A percentile compares a stretch with the other conserved stretches of the same genome.
phyloP scores from a whole-genome alignment of 2,329 filamentous ascomycete species.

The Trichoderma citrinoviride region DNA sequence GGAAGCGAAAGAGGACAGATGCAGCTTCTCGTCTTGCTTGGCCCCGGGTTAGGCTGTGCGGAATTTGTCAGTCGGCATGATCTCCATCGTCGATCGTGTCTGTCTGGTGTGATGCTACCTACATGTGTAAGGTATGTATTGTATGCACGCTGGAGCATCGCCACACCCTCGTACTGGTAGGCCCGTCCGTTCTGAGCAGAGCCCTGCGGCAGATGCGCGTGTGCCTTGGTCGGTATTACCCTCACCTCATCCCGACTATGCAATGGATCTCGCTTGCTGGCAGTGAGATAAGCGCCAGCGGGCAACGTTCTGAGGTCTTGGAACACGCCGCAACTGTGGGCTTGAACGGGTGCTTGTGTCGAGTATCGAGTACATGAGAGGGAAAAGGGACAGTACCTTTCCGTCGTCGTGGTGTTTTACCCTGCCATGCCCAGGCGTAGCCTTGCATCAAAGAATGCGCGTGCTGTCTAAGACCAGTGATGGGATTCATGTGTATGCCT shows the following conservation, averaged over 20 bases:
- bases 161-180: slow-evolving; percentile 1
- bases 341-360: not conserved
- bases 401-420: not conserved
- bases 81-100: too few relatives aligned
- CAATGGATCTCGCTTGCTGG: not conserved
- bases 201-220: not conserved
- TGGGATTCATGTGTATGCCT: too few relatives aligned
- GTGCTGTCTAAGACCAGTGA: slow-evolving; percentile 5
- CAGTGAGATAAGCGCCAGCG: slow-evolving; percentile 21
- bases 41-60: too few relatives aligned
- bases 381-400: too few relatives aligned
- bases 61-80: too few relatives aligned
- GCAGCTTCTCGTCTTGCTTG: too few relatives aligned
- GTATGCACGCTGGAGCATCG: not conserved
- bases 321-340: slow-evolving; percentile 13
- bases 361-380: too few relatives aligned
- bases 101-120: too few relatives aligned
- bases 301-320: not conserved
- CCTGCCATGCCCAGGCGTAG: not conserved
- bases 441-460: not conserved
- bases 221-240: not conserved
- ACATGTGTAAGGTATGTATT: too few relatives aligned
- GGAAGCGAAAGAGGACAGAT: too few relatives aligned
- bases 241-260: not conserved
- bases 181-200: not conserved